These are phyloP conservation scores for Cardamine resedifolia DNA, from an alignment of 345 rosid species.

Conservation along the genomic window DNA sequence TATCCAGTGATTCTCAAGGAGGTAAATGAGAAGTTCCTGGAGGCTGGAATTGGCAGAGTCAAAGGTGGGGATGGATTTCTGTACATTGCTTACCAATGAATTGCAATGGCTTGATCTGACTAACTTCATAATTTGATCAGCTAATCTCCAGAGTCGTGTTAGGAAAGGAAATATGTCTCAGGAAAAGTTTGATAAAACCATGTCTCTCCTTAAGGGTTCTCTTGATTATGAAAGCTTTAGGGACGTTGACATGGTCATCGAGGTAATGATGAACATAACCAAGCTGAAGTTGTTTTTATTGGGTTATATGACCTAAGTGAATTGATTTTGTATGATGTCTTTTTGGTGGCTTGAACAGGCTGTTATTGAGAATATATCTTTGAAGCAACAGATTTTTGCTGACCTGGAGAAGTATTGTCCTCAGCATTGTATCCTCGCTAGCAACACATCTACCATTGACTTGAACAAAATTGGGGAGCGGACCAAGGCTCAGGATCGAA, in stretches of 20 bases:
- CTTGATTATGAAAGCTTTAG: constrained; percentile 84
- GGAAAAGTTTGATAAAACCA: constrained; percentile 76
- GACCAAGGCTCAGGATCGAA: constrained; percentile 78
- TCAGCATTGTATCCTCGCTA: constrained; percentile 84
- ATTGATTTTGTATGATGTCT: constrained; percentile 15
- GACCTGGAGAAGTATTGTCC: constrained; percentile 94
- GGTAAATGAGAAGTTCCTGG: constrained; percentile 83
- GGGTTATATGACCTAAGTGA: constrained; percentile 13
- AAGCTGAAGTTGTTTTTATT: constrained; percentile 17
- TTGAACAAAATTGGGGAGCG: constrained; percentile 79
- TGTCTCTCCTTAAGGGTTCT: constrained; percentile 72
- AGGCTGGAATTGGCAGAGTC: constrained; percentile 83
- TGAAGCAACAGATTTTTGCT: constrained; percentile 94
- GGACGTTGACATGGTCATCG: constrained; percentile 94
- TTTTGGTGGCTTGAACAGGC: constrained; percentile 67
- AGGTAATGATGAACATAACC: constrained; percentile 49
- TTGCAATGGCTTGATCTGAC: constrained; percentile 27
- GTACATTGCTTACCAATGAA: constrained; percentile 20
- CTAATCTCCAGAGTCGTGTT: constrained; percentile 86
- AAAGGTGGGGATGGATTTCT: constrained; percentile 50
- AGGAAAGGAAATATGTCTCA: constrained; percentile 79
- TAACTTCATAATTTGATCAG: constrained; percentile 42
- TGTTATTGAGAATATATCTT: constrained; percentile 77
- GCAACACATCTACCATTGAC: constrained; percentile 95
- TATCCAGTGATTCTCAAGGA: constrained; percentile 86